A percentile compares a stretch with the other conserved stretches of the same genome.
Evolutionary conservation across 2,329 filamentous ascomycete species (phyloP).

Genomic region (Pseudomassariella vexata): DNA sequence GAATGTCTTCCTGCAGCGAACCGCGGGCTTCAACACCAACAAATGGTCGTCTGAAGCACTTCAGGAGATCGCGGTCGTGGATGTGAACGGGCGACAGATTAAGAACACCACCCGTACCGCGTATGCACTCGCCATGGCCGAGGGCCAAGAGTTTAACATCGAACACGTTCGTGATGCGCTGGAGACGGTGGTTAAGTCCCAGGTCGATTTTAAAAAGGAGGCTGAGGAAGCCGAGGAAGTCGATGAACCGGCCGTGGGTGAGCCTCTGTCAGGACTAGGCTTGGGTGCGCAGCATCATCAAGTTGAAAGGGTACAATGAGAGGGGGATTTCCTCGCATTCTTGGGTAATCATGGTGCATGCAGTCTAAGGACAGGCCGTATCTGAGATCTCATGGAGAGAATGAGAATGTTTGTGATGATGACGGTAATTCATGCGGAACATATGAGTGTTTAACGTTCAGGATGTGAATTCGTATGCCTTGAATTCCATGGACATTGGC

Average conservation of each 20-base stretch:
- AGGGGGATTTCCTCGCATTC: no score
- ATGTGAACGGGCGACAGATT: not conserved
- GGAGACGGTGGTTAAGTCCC: conserved; percentile 7
- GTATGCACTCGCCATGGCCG: conserved; percentile 6
- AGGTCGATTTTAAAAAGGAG: conserved; percentile 4
- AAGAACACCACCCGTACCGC: no score
- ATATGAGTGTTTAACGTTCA: no score
- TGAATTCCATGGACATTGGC: conserved; percentile 4
- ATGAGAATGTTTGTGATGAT: not conserved
- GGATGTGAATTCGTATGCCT: no score
- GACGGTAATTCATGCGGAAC: no score
- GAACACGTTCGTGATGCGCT: conserved; percentile 8
- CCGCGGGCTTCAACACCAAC: not conserved
- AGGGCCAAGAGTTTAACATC: conserved; percentile 1
- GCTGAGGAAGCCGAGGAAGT: conserved; percentile 1
- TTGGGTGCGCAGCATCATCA: no score
- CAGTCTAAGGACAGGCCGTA: not conserved
- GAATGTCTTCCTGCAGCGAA: not conserved
- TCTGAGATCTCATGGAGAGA: not conserved
- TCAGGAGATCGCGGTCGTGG: not conserved
- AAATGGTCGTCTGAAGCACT: not conserved
- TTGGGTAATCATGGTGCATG: no score
- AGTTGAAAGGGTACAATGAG: not conserved
- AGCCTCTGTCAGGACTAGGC: no score
- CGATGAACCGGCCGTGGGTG: not conserved